Evolutionary conservation across 352 stramenopile genomes (phyloP), one percentile per base, ranked within the genome.

Genomic region (Phytopythium ostracodes): DNA sequence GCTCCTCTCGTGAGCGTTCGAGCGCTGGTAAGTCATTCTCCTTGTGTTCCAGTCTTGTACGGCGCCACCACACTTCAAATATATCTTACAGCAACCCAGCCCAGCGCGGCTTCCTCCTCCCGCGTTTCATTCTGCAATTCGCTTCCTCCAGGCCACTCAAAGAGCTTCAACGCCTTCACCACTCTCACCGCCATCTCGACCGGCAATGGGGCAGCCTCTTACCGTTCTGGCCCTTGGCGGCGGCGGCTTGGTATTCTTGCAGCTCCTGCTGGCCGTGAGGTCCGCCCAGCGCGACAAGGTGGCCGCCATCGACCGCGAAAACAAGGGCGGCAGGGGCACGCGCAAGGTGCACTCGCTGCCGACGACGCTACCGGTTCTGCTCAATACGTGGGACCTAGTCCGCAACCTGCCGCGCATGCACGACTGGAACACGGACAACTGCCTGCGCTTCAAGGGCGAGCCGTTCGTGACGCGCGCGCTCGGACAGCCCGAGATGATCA

Each of bases 341-440:
- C 55, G n/a, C 29, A 69, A 54, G 59, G 63, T 25, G 40, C 56
- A 72, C 18, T 49, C 66, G 11, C 47, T 77, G 38, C 65, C 62
- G 25, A 70, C 46, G 18, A 81, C 72, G 9, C 53, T 86, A 0
- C 77, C 75, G 2, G 27, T 86, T 8, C 59, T 87, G 38, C 70
- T 73, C 43, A 82, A 83, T 31, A 77, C 74, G 24, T 31, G 77
- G n/a, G 69, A 79, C 20, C 52, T 81, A 24, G 57, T 70, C 10
- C 60, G 59, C 38, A 76, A 79, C 63, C 62, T 61, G 20, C 44
- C 56, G 17, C 62, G 64, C 2, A 75, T 86, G 55, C 74, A 84
- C 66, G 76, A 86, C 59, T 79, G 70, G 67, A 43, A 72, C 44
- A 68, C 66, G 33, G 68, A 71, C 54, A 70, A 76, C n/a, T 71